Base-by-base conservation (phyloP, 352 stramenopile species). In the Lagenidium giganteum region DNA sequence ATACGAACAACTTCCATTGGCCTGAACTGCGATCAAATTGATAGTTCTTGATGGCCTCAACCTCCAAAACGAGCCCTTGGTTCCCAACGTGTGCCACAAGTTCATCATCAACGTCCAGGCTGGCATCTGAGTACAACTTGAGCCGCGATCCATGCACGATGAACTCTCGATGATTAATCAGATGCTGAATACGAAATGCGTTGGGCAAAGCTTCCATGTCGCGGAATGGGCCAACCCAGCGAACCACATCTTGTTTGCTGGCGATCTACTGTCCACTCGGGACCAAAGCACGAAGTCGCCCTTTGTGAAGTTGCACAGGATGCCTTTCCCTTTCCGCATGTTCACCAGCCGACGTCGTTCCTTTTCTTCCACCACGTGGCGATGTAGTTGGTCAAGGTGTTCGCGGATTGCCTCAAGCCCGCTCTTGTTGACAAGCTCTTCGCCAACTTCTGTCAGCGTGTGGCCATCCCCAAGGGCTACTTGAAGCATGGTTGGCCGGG, bases 261-360 rank as follows among this genome's bases (percentile, higher is more conserved):
- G 5, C 16, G n/a, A n/a, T 57, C n/a, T 57, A 17, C 45, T 20
- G 41, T 70, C 53, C 4, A 64, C 54, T 16, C 60, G 34, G 6
- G 61, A 70, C n/a, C 60, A 23, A 8, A 70, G 18, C 3, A 72
- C 65, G 27, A 51, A 64, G 35, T 71, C 57, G 13, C 57, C 61
- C 0, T 54, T 44, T 8, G 35, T 29, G 21, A 68, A 67, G 29
- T 62, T 38, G 29, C n/a, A 18, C 12, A 42, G 23, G 9, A 25
- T 37, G 3, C 43, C 41, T 6, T 48, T 17, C 2, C 51, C n/a
- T 2, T 49, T 27, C 0, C 46, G 24, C 17, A 27, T 25, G 17
- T 54, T 47, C 18, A 13, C n/a, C 14, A 25, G 2, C 13, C 31
- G 48, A 35, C 44, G 40, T 5, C 39, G 45, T 20, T 57, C 29